Base-by-base conservation (phyloP, 768 basidiomycete genomes). In the Auriscalpium orientale region DNA sequence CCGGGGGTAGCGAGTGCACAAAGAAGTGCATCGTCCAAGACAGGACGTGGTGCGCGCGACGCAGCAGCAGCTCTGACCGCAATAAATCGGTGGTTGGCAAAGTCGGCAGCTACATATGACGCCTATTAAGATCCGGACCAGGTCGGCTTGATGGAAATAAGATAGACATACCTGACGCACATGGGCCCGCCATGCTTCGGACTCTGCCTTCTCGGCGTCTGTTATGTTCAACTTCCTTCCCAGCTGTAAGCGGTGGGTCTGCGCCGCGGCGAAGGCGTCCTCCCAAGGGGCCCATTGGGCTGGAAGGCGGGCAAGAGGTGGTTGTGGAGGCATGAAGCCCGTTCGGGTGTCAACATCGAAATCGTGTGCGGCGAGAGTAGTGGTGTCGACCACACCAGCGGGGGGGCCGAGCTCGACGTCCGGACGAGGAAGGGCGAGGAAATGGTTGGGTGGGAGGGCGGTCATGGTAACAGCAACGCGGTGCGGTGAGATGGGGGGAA, bases 321-420 rank as follows among this genome's bases (percentile, higher is more conserved):
- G 80, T 13, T 81, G 75, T 0, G 89, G 85, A 2, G 95, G 89
- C 82, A 98, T 86, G 69, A 98, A 98, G 0, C 95, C 95, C 0
- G 92, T 91, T 15, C 83, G 76, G 10, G 87, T 85, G 67, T 95
- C 92, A 57, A 98, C 89, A 67, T 98, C 93, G 74, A 92, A 98
- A 53, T 72, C 71, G 54, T 71, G 70, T 6, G 72, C 72, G 40
- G 71, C 71, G 49, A 73, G 64, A 0, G 72, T 73, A 13, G 72
- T 67, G 1, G 71, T 73, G 45, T 73, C 71, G 16, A 66, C 64
- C 9, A 65, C 63, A 47, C 71, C 70, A 13, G 53, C 51, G 4
- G 64, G 61, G 0, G 65, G 62, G 12, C 65, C 65, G 8, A 60
- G 48, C 45, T 60, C 55, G 20, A 59, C 66, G 58, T 70, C 67